phyloP scores from a whole-genome alignment of 192 early-diverging fungal species.

The Backusella liffmaniae region DNA sequence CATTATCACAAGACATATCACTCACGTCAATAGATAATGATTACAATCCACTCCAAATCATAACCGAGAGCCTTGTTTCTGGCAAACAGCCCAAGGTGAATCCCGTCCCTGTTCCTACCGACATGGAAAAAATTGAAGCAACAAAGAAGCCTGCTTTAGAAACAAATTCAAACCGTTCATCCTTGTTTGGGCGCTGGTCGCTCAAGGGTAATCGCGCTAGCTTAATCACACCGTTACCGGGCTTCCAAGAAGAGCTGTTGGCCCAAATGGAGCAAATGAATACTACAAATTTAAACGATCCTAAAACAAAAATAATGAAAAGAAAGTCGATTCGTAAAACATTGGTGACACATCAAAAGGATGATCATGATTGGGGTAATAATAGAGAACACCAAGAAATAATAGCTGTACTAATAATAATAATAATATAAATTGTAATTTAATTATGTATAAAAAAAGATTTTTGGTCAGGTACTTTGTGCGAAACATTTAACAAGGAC shows the following conservation, averaged over 20 bases:
- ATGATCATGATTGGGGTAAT: constrained; percentile 72
- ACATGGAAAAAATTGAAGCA: neutral
- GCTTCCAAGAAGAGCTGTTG: constrained; percentile 22
- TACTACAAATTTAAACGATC: constrained; percentile 23
- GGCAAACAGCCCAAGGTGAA: neutral
- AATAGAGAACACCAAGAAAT: neutral
- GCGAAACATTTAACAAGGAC: constrained; percentile 68
- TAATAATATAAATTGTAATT: neutral
- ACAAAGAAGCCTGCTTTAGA: neutral
- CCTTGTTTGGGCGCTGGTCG: constrained; percentile 14
- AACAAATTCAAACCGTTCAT: neutral
- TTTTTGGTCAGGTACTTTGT: constrained; percentile 88
- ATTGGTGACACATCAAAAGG: constrained; percentile 51
- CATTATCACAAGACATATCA: neutral
- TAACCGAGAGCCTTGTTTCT: neutral
- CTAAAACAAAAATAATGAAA: constrained; percentile 27
- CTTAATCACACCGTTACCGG: constrained; percentile 8
- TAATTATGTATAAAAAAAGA: constrained; percentile 45
- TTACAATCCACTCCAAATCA: constrained; percentile 10
- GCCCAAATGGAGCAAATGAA: constrained; percentile 37
- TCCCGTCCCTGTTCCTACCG: neutral
- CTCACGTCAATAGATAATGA: neutral
- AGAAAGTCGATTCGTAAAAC: constrained; percentile 37
- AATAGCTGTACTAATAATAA: neutral
- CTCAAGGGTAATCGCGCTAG: neutral